Base-by-base conservation (phyloP, 495 filamentous ascomycete genomes). In the Neurospora sp. region DNA sequence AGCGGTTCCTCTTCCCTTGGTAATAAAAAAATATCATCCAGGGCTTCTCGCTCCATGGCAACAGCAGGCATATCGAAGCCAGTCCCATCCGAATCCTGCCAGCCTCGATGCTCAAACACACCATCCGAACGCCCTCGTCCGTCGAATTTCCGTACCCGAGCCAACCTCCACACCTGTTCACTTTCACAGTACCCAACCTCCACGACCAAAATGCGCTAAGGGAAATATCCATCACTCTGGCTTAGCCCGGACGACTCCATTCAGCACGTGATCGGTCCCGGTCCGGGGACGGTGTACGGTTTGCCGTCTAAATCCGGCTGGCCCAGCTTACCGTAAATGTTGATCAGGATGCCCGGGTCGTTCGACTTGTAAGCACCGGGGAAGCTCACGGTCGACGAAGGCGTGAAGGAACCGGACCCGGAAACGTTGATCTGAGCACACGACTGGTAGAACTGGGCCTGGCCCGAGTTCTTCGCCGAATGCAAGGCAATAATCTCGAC, bases 391-490 rank as follows among this genome's bases (percentile, higher is more conserved):
- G 87, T 88, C 71, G 80, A 71, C 40, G 80, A 78, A 1, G 83
- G 84, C 5, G 77, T 77, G 68, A 83, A 82, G 38, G 79, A 78
- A 48, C 87, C 86, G 37, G 80, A 81, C 69, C 85, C 83, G 22
- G 82, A 78, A 27, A 88, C 81, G 73, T 84, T 86, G 78, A 89
- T 86, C 79, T 88, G 86, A 6, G 87, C 87, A 74, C 87, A 88
- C n/a, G 81, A 81, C 72, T 80, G 80, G 79, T 88, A 89, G 78
- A 89, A 86, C 79, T 89, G 87, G 0, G 87, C 87, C 48, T 84
- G 84, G 68, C 82, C 83, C 4, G 70, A 74, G 40, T 70, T 79
- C 61, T 76, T 74, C 27, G 87, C 86, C 35, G 79, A 81, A 81
- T 88, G 86, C 39, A 89, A 81, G 18, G 87, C 86, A 44, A 89